Conservation (phyloP, 371 early-diverging fungal species). For the Cokeromyces recurvatus region DNA sequence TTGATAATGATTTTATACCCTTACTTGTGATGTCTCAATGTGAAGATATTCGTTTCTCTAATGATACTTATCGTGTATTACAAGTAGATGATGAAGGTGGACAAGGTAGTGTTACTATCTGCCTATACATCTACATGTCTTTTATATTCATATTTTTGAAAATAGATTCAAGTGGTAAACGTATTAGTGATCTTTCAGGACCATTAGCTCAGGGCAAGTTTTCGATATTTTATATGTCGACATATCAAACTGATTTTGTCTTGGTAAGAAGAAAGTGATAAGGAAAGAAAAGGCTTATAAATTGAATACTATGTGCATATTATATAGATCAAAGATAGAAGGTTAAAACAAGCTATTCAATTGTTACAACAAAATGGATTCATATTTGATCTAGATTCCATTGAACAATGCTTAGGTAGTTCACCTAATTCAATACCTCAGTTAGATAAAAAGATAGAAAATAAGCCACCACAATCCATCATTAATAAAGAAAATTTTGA, state of each 20-base stretch:
- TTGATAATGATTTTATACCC: conserved; percentile 50
- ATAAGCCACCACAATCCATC: too few relatives aligned
- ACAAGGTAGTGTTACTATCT: conserved; percentile 53
- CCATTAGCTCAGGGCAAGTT: conserved; percentile 65
- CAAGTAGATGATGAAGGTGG: conserved; percentile 71
- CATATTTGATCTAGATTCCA: conserved; percentile 45
- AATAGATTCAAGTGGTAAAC: conserved; percentile 61
- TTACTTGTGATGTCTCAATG: conserved; percentile 32
- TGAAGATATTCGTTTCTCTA: conserved; percentile 37
- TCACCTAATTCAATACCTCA: too few relatives aligned
- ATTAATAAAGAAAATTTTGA: conserved; percentile 22
- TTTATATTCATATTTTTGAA: too few relatives aligned
- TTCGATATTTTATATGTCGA: conserved; percentile 66
- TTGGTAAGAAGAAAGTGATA: conserved; percentile 50
- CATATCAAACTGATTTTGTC: conserved; percentile 72
- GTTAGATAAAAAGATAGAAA: too few relatives aligned
- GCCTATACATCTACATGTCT: too few relatives aligned
- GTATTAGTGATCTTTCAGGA: conserved; percentile 69
- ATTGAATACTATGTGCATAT: too few relatives aligned
- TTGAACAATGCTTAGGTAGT: conserved; percentile 20
- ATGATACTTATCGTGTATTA: conserved; percentile 62
- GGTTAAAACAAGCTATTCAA: conserved; percentile 52
- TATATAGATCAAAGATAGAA: conserved; percentile 61
- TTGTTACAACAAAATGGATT: conserved; percentile 51
- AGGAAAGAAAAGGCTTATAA: too few relatives aligned